Base-by-base conservation (phyloP, 371 early-diverging fungal genomes). In the Cokeromyces recurvatus region DNA sequence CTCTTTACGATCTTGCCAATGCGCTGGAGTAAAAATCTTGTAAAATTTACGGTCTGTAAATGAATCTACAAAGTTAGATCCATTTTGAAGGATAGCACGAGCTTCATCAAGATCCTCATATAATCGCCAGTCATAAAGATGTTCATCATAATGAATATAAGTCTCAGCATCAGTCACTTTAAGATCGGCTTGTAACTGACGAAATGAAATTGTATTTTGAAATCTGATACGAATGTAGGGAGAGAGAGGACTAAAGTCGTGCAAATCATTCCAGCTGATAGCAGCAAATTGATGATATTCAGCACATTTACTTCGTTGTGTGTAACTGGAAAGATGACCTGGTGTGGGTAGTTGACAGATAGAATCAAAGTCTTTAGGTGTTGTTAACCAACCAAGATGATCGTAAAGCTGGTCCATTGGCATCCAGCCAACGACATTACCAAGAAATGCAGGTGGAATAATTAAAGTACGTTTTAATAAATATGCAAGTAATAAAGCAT, bases 381-480 rank as follows among this genome's bases (percentile, higher is more conserved):
- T 57, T 47, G 35, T 67, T 12, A 68, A 38, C 68, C 66, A 67
- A 20, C 44, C 42, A 15, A 67, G 50, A 42, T 58, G 61, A n/a
- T 62, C 64, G 20, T 59, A 55, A 19, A 67, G 48, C 15, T 59
- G 59, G 17, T 71, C 68, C 52, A 57, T 60, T 2, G 60, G 60
- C 48, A 64, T 66, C 74, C 74, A 73, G 22, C 64, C 67, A 27
- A 73, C 51, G 8, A 64, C 61, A 10, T 52, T 61, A 16, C 74
- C 74, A 10, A 73, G 40, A 10, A 73, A 53, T 21, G 66, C 74
- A 20, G 83, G 81, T 2, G 83, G 81, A 10, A 82, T 50, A 19
- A 82, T 59, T 8, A 82, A 51, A 0, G 83, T 82, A 2, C 83
- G 59, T 41, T 80, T 76, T 20, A 75, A 45, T 9, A 64, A 55